These are phyloP conservation scores for Kurtzmaniella natalensis DNA, from an alignment of 1,139 yeast species.

Conservation along the genomic window DNA sequence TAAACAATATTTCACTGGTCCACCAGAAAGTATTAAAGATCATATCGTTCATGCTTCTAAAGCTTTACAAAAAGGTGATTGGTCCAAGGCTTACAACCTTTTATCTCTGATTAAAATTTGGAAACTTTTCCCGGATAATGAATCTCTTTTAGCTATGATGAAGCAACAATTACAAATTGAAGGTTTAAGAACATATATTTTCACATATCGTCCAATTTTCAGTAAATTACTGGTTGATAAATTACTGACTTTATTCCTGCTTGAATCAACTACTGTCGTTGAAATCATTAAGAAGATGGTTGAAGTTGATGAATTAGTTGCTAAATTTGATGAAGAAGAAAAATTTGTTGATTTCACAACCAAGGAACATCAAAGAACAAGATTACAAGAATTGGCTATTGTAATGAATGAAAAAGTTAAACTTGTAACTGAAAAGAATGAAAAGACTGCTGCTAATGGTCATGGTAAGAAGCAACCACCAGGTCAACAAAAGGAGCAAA, in stretches of 20 bases:
- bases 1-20: slow-evolving; percentile 94
- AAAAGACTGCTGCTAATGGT: slow-evolving; percentile 76
- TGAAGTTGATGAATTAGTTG: slow-evolving; percentile 70
- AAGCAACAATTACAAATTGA: slow-evolving; percentile 78
- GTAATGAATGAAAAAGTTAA: slow-evolving; percentile 84
- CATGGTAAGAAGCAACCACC: slow-evolving; percentile 42
- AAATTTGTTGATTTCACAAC: slow-evolving; percentile 55
- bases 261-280: slow-evolving; percentile 52
- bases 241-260: slow-evolving; percentile 63
- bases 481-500: slow-evolving; percentile 29
- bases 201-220: slow-evolving; percentile 76
- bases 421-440: slow-evolving; percentile 79
- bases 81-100: slow-evolving; percentile 74
- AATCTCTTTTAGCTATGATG: slow-evolving; percentile 63
- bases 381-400: slow-evolving; percentile 84
- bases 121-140: slow-evolving; percentile 74
- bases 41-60: slow-evolving; percentile 91
- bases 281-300: slow-evolving; percentile 73
- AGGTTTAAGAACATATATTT: slow-evolving; percentile 85
- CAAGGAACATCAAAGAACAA: slow-evolving; percentile 76
- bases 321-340: slow-evolving; percentile 48
- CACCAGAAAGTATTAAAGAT: slow-evolving; percentile 96
- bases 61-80: slow-evolving; percentile 84
- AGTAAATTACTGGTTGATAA: slow-evolving; percentile 68
- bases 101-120: slow-evolving; percentile 81